Evolutionary conservation across 148 eudicot species (phyloP).

Genomic region (Polygonum aviculare): DNA sequence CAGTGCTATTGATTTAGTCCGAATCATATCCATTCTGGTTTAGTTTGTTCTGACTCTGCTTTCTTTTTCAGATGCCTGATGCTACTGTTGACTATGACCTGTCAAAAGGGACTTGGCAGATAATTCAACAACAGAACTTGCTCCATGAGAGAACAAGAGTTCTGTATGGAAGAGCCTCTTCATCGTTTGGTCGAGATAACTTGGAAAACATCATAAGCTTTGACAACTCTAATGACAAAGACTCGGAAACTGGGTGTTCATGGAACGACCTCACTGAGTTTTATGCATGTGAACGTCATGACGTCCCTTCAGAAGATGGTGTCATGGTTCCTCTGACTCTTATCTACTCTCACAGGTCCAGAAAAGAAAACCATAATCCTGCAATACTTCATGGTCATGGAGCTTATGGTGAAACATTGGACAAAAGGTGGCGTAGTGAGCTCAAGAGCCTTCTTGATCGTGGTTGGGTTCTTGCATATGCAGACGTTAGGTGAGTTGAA

Average conservation of each 20-base stretch:
- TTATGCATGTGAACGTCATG: conserved; percentile 72
- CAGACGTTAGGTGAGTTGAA: conserved; percentile 72
- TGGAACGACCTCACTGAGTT: conserved; percentile 94
- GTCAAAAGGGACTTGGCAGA: conserved; percentile 68
- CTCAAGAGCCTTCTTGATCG: conserved; percentile 94
- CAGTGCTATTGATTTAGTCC: conserved; percentile 1
- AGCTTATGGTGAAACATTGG: conserved; percentile 86
- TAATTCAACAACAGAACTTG: conserved; percentile 87
- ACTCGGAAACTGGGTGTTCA: conserved; percentile 23
- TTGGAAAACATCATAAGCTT: conserved; percentile 22
- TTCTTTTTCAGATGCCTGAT: conserved; percentile 77
- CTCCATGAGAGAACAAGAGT: conserved; percentile 71
- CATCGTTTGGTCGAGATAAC: conserved; percentile 20
- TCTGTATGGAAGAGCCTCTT: conserved; percentile 64
- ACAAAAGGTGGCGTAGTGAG: conserved; percentile 93
- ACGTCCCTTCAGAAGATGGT: conserved; percentile 65
- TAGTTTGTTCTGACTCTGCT: not conserved
- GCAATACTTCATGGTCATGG: conserved; percentile 91
- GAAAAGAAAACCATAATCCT: conserved; percentile 50
- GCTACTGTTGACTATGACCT: conserved; percentile 88
- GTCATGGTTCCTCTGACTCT: conserved; percentile 65
- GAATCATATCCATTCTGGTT: not conserved
- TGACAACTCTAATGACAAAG: conserved; percentile 19
- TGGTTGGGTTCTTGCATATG: conserved; percentile 95
- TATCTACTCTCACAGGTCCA: conserved; percentile 52